phyloP scores from a whole-genome alignment of 768 basidiomycete genomes.

The Piloderma croceum region DNA sequence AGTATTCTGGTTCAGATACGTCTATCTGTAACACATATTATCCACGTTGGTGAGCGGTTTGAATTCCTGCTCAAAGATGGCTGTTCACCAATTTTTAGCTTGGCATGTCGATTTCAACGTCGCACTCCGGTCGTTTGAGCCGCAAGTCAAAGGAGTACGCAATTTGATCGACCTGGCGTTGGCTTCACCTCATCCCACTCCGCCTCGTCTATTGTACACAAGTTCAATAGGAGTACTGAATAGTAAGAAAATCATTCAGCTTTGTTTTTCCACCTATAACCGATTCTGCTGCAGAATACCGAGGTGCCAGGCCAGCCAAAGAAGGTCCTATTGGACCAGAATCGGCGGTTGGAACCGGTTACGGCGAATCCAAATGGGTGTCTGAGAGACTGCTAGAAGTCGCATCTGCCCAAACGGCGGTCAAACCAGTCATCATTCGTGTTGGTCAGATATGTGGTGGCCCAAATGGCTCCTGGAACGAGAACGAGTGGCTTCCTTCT shows the following conservation, averaged over 20 bases:
- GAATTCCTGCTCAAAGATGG: no score
- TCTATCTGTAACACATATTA: slow-evolving; percentile 29
- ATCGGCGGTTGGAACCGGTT: slow-evolving; percentile 29
- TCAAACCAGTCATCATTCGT: slow-evolving; percentile 26
- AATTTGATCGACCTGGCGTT: slow-evolving; percentile 21
- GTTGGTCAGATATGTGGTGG: slow-evolving; percentile 34
- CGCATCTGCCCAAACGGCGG: slow-evolving; percentile 14
- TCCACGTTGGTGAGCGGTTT: slow-evolving; percentile 33
- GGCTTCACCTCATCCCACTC: slow-evolving; percentile 4
- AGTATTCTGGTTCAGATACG: slow-evolving; percentile 15
- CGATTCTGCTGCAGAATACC: slow-evolving; percentile 7
- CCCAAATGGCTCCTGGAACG: slow-evolving; percentile 34
- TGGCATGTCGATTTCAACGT: slow-evolving; percentile 25
- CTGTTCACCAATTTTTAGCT: no score
- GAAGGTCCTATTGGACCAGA: slow-evolving; percentile 18
- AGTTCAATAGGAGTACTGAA: slow-evolving; percentile 22
- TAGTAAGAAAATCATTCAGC: slow-evolving; percentile 10
- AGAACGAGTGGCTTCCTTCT: slow-evolving; percentile 30
- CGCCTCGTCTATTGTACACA: slow-evolving; percentile 20
- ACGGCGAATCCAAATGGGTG: slow-evolving; percentile 35
- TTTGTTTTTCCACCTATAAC: neutral
- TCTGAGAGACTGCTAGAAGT: slow-evolving; percentile 25
- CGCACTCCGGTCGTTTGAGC: slow-evolving; percentile 17
- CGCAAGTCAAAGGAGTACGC: slow-evolving; percentile 15
- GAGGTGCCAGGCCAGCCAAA: slow-evolving; percentile 18